Base-by-base conservation (phyloP, 352 stramenopile genomes). In the Phytophthora cryptogea region DNA sequence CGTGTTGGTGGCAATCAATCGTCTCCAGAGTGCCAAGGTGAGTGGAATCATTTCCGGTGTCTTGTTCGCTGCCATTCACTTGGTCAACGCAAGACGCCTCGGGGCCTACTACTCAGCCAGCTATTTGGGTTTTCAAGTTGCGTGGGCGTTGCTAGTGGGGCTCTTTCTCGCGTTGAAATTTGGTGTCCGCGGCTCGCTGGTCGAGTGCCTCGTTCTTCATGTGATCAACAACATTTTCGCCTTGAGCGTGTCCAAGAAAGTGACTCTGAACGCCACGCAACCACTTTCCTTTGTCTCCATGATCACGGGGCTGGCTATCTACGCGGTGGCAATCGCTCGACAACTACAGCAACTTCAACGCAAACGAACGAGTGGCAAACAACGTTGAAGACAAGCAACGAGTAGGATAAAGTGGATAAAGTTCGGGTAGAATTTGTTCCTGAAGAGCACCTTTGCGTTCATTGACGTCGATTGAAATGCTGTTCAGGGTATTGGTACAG, bases 201-300 rank as follows among this genome's bases (percentile, higher is more conserved):
- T 76, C 5, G 66, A 89, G 65, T 87, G 81, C 30, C 13, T 86
- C 13, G n/a, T 73, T 9, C 50, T 91, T n/a, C 81, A 91, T 55
- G 31, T 49, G 4, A 68, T 76, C 32, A 91, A 88, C 71, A 91
- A 89, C 40, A 14, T 60, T 3, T 88, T 88, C 27, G 76, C 81
- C 8, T 42, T 78, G 32, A 40, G 43, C 10, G 54, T 72, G 14
- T 63, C 61, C 20, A 73, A 58, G 33, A 44, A 52, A 26, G 41
- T 10, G 23, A 9, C 28, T 1, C 33, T 73, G n/a, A 55, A 65
- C 17, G 1, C 65, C 33, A 59, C 36, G 4, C 48, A 70, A 8
- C 58, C 54, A 28, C 0, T 48, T 13, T 10, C 49, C n/a, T 28
- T 2, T 7, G 16, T 47, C 2, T 62, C 54, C 26, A 40, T 67